Percentiles rank a stretch among this genome's conserved stretches.
Conservation (phyloP, 2,329 filamentous ascomycete genomes). For the Tolypocladium tropicale region DNA sequence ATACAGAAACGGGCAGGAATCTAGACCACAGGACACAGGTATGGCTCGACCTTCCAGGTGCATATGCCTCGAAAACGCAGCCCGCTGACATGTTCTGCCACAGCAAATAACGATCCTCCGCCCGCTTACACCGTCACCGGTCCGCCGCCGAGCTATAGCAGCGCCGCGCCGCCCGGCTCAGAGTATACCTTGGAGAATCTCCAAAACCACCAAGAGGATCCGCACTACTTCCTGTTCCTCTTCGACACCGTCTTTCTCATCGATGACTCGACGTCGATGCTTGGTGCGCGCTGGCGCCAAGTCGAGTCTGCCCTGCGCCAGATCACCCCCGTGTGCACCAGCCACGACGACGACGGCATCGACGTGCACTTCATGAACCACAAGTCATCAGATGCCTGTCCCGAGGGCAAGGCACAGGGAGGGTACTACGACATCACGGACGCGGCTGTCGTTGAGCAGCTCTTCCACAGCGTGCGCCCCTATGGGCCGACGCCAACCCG, state of each 20-base stretch:
- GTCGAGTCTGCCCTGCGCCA: constrained; percentile 57
- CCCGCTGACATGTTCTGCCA: not conserved
- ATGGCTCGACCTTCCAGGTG: not conserved
- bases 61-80: not conserved
- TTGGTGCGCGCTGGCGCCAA: constrained; percentile 65
- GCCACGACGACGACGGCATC: constrained; percentile 72
- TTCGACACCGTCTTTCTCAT: constrained; percentile 90
- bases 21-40: not conserved
- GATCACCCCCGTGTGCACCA: constrained; percentile 74
- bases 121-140: constrained; percentile 19
- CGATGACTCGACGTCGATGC: constrained; percentile 88
- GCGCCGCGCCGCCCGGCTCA: not conserved
- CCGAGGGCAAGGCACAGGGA: constrained; percentile 26
- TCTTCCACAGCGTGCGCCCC: constrained; percentile 63
- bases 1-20: not conserved
- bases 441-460: constrained; percentile 45
- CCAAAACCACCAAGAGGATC: constrained; percentile 41
- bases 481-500: constrained; percentile 65
- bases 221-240: constrained; percentile 61
- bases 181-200: not conserved
- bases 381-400: constrained; percentile 24
- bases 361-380: constrained; percentile 90
- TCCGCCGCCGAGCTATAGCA: constrained; percentile 1
- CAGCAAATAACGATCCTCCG: constrained; percentile 14
- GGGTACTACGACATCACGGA: constrained; percentile 57